These are phyloP conservation scores for Neltuma alba DNA, from an alignment of 306 rosid genomes.

Conservation along the genomic window DNA sequence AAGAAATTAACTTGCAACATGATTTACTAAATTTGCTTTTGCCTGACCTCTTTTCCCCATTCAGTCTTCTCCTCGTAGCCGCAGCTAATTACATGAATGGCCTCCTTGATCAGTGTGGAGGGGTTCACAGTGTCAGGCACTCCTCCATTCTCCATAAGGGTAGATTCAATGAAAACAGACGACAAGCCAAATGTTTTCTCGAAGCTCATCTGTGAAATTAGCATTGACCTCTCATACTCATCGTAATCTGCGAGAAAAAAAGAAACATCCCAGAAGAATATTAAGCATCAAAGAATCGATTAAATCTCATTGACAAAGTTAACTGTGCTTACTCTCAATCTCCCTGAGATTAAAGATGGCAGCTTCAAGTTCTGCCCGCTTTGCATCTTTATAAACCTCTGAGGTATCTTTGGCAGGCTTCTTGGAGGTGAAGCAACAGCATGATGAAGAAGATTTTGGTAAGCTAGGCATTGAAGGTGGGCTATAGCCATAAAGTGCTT, in stretches of 20 bases:
- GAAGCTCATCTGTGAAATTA: conserved; percentile 92
- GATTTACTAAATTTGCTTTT: conserved; percentile 6
- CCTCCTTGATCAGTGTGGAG: conserved; percentile 85
- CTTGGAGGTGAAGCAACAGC: conserved; percentile 92
- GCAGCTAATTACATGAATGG: conserved; percentile 95
- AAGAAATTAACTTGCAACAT: neutral
- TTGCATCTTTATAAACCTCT: conserved; percentile 80
- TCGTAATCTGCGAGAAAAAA: conserved; percentile 71
- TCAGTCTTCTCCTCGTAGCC: conserved; percentile 96
- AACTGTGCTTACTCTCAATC: conserved; percentile 72
- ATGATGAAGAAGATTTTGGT: conserved; percentile 65
- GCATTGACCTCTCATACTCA: conserved; percentile 95
- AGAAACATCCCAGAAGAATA: conserved; percentile 27
- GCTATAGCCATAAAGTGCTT: conserved; percentile 96
- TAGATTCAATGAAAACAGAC: conserved; percentile 91
- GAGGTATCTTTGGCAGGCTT: conserved; percentile 71
- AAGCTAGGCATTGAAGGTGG: conserved; percentile 87
- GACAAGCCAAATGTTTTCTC: conserved; percentile 98
- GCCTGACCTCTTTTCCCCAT: conserved; percentile 97
- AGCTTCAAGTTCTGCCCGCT: conserved; percentile 92
- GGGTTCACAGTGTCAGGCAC: conserved; percentile 79
- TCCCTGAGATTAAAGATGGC: conserved; percentile 94
- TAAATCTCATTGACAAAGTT: conserved; percentile 15
- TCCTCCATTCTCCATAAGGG: conserved; percentile 97
- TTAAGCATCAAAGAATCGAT: conserved; percentile 34